Percentiles rank a stretch among this genome's conserved stretches.
These are phyloP conservation scores for Cicer pinnatifidum DNA, from an alignment of 306 rosid genomes.

Conservation along the genomic window DNA sequence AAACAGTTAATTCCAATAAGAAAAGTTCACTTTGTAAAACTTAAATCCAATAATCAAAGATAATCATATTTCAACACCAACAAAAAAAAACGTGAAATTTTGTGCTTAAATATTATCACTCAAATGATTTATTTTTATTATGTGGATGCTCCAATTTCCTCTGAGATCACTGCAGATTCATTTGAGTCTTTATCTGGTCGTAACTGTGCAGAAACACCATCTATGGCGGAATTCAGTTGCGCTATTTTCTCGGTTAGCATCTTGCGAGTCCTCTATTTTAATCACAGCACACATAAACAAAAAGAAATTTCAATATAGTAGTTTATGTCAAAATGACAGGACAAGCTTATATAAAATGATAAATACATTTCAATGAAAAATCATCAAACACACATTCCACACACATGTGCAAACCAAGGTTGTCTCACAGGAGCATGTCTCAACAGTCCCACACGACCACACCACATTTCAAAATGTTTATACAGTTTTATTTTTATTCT, in stretches of 20 bases:
- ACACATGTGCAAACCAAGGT: background rate
- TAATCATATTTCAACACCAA: constrained; percentile 1
- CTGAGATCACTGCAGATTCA: constrained; percentile 44
- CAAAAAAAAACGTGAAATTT: background rate
- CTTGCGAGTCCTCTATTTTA: constrained; percentile 60
- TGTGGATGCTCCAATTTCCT: constrained; percentile 56
- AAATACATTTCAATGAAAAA: background rate
- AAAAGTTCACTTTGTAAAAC: constrained; percentile 25
- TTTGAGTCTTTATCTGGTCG: constrained; percentile 42
- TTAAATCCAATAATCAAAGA: constrained; percentile 21
- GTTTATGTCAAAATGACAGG: constrained; percentile 15
- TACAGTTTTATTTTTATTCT: background rate
- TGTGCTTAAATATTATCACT: constrained; percentile 2
- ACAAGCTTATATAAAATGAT: background rate
- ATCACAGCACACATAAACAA: constrained; percentile 36
- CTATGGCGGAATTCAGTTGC: constrained; percentile 64
- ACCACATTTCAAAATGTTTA: background rate
- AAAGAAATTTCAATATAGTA: constrained; percentile 16
- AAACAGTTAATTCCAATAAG: background rate
- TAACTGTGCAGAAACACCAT: constrained; percentile 55
- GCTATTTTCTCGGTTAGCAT: constrained; percentile 61
- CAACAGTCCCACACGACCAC: background rate
- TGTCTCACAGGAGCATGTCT: background rate
- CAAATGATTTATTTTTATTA: constrained; percentile 35
- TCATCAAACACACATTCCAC: background rate